A percentile compares a stretch with the other conserved stretches of the same genome.
Conservation (phyloP, 352 stramenopile genomes). For the Globisporangium barbulae region DNA sequence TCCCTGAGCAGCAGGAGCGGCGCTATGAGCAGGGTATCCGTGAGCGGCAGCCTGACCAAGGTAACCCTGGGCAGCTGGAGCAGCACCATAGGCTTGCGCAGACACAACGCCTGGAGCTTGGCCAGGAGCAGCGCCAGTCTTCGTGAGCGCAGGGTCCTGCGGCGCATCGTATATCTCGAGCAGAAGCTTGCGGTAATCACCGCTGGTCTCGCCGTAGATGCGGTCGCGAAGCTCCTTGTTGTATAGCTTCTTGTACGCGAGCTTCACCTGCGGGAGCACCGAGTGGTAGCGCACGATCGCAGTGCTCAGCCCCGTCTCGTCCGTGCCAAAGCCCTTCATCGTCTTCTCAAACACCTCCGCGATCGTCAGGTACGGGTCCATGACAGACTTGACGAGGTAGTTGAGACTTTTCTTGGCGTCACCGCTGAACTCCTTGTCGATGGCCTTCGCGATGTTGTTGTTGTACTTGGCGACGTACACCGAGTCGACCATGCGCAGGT, state of each 20-base stretch:
- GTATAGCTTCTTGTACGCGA: constrained; percentile 54
- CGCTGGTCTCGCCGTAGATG: constrained; percentile 56
- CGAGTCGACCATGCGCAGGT: constrained; percentile 61
- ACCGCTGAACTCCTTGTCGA: constrained; percentile 82
- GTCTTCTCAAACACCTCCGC: constrained; percentile 68
- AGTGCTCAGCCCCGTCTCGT: constrained; percentile 55
- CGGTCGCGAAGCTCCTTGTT: constrained; percentile 56
- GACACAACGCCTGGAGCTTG: constrained; percentile 13
- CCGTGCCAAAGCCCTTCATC: constrained; percentile 69
- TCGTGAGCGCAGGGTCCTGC: constrained; percentile 28
- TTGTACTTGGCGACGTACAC: constrained; percentile 79
- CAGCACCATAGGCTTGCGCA: constrained; percentile 14
- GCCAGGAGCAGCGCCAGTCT: constrained; percentile 3
- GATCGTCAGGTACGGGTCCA: constrained; percentile 67
- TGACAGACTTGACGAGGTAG: constrained; percentile 46
- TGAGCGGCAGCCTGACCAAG: constrained; percentile 4
- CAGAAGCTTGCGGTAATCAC: constrained; percentile 59
- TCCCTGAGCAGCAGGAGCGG: neutral
- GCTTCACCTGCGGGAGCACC: constrained; percentile 48
- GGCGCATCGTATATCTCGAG: constrained; percentile 70
- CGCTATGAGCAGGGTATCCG: neutral
- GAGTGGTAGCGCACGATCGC: constrained; percentile 59
- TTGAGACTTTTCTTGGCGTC: constrained; percentile 70
- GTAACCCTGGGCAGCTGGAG: constrained; percentile 17
- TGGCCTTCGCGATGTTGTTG: constrained; percentile 72